Conservation (phyloP, 225 moss, liverwort and hornwort species). For the Pleurozium schreberi region DNA sequence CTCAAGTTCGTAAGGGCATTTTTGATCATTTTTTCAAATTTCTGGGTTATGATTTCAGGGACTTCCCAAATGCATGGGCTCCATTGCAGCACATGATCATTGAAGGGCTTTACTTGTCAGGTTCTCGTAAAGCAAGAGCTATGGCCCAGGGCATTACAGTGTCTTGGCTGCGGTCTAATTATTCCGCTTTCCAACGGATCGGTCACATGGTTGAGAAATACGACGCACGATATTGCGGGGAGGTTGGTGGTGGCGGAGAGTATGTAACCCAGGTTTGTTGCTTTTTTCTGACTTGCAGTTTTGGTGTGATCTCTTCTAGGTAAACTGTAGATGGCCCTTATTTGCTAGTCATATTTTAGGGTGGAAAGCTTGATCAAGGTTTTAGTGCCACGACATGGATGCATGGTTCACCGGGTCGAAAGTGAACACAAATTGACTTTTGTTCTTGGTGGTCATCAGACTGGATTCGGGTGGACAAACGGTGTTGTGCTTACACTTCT, state of each 20-base stretch:
- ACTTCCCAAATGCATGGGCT: constrained; percentile 78
- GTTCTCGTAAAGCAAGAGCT: constrained; percentile 11
- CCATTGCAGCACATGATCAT: constrained; percentile 88
- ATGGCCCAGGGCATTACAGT: constrained; percentile 39
- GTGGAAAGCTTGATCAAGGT: background rate
- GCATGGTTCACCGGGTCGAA: background rate
- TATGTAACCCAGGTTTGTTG: constrained; percentile 33
- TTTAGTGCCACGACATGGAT: background rate
- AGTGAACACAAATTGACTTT: background rate
- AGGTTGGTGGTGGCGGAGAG: constrained; percentile 56
- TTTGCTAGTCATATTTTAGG: background rate
- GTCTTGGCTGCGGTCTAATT: constrained; percentile 60
- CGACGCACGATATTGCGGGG: constrained; percentile 47
- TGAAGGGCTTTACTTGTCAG: constrained; percentile 42
- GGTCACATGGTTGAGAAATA: constrained; percentile 79
- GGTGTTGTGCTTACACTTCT: constrained; percentile 32
- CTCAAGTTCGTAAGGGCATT: background rate
- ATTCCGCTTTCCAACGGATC: constrained; percentile 17
- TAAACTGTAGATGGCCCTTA: background rate
- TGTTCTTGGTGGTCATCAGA: constrained; percentile 5
- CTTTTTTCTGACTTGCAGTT: background rate
- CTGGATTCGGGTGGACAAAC: constrained; percentile 43
- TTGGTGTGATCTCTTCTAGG: background rate
- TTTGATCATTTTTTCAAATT: background rate
- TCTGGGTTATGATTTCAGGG: constrained; percentile 22